Conservation (phyloP, 768 basidiomycete genomes). For the Tricholoma sp. region DNA sequence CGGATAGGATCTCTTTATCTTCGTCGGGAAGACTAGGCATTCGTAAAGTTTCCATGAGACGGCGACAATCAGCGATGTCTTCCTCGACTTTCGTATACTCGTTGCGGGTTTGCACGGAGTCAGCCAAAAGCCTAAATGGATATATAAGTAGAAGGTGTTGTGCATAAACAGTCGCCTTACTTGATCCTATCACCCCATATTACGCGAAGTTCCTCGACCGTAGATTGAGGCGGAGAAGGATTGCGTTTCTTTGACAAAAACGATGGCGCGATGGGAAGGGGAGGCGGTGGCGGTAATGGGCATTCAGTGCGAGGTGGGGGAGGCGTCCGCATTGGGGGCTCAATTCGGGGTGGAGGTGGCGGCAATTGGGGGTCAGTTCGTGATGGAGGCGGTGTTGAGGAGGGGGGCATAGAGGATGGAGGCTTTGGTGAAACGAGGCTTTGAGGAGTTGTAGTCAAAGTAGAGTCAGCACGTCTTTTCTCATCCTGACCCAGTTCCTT, state of each 20-base stretch:
- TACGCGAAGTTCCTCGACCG: conserved; percentile 12
- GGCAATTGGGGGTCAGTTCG: conserved; percentile 1
- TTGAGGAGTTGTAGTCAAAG: background rate
- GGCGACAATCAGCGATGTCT: conserved; percentile 13
- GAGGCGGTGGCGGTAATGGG: conserved; percentile 11
- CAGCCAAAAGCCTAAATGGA: conserved; percentile 8
- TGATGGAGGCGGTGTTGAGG: conserved; percentile 5
- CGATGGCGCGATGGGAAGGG: conserved; percentile 13
- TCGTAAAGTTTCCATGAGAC: conserved; percentile 11
- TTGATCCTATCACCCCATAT: conserved; percentile 22
- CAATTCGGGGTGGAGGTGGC: conserved; percentile 10
- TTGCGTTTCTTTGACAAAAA: conserved; percentile 6
- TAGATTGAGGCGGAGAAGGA: conserved; percentile 5
- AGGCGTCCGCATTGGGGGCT: background rate
- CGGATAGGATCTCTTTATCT: conserved; percentile 7
- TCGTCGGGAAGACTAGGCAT: conserved; percentile 13
- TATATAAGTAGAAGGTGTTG: background rate
- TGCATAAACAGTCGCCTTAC: conserved; percentile 7
- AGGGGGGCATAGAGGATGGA: background rate
- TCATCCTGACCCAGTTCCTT: background rate
- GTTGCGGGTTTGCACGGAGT: conserved; percentile 5
- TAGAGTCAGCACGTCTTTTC: background rate
- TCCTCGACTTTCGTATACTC: conserved; percentile 13
- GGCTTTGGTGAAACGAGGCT: background rate
- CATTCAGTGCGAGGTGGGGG: conserved; percentile 1